phyloP scores from a whole-genome alignment of 2,329 filamentous ascomycete species.

The Colletotrichum melonis region DNA sequence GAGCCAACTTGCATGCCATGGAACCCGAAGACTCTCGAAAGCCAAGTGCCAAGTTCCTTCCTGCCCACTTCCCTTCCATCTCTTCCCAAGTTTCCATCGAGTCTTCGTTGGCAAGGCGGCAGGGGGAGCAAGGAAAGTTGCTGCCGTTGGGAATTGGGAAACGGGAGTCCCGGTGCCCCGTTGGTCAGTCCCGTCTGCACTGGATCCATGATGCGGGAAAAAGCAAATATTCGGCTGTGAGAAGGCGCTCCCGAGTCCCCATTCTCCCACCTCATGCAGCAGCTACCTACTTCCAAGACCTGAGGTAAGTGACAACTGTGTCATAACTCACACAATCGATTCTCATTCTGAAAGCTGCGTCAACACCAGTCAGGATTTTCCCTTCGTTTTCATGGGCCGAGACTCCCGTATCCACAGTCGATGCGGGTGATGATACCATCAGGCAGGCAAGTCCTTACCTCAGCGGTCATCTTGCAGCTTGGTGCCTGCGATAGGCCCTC shows the following conservation, averaged over 20 bases:
- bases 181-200: neutral
- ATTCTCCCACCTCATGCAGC: neutral
- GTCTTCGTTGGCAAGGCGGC: neutral
- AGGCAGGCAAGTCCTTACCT: neutral
- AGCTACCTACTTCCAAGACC: neutral
- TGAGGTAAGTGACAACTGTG: too few relatives aligned
- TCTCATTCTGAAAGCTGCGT: neutral
- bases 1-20: neutral
- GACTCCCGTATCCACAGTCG: neutral
- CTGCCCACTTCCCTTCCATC: too few relatives aligned
- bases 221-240: constrained; percentile 15
- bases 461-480: neutral
- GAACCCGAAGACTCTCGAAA: neutral
- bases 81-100: neutral
- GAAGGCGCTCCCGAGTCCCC: constrained; percentile 15
- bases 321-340: too few relatives aligned
- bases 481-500: neutral
- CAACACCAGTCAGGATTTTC: neutral
- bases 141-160: neutral
- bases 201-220: constrained; percentile 15
- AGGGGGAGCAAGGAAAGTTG: neutral
- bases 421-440: constrained; percentile 28
- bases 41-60: neutral
- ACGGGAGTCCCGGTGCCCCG: too few relatives aligned
- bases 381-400: neutral